phyloP scores from a whole-genome alignment of 148 eudicot genomes.

The Camellia japonica region DNA sequence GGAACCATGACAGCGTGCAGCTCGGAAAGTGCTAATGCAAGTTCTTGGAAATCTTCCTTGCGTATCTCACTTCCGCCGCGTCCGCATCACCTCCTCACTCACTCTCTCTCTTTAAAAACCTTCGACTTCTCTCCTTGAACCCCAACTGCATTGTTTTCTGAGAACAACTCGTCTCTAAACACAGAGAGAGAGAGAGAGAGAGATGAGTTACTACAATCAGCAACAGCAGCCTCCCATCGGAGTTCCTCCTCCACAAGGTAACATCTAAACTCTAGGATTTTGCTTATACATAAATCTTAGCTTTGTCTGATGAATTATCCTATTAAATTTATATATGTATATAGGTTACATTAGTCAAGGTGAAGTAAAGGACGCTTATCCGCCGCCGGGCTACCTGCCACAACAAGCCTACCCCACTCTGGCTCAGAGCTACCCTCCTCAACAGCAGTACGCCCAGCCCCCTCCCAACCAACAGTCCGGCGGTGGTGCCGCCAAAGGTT shows the following conservation, averaged over 20 bases:
- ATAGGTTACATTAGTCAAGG: neutral
- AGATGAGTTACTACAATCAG: slow-evolving; percentile 8
- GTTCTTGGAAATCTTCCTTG: no score
- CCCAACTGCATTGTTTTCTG: no score
- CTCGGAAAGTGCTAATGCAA: no score
- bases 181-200: neutral
- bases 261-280: neutral
- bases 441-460: slow-evolving; percentile 4
- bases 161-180: no score
- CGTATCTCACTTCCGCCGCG: no score
- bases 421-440: neutral
- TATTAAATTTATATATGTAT: neutral
- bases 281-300: neutral
- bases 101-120: no score
- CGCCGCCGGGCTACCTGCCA: neutral
- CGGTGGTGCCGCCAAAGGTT: neutral
- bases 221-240: neutral
- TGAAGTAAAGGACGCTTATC: neutral
- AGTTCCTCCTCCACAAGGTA: slow-evolving; percentile 1
- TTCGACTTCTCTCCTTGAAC: no score
- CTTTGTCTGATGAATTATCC: neutral
- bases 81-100: no score
- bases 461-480: neutral
- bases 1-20: no score
- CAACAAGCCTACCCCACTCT: neutral